Evolutionary conservation across 192 early-diverging fungal genomes (phyloP).

Genomic region (Coemansia reversa): DNA sequence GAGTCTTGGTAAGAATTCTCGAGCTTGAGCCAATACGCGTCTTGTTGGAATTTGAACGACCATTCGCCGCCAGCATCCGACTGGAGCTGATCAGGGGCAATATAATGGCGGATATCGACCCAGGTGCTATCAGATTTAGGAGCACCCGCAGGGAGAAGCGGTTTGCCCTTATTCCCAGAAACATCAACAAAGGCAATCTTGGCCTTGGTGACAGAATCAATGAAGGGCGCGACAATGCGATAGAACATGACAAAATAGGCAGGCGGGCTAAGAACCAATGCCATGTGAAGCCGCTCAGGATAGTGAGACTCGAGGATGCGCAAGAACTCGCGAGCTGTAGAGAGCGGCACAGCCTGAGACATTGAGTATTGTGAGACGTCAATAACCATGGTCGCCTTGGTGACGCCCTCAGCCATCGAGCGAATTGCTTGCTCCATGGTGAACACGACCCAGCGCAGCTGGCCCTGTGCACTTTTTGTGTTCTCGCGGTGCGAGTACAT

Average conservation of each 20-base stretch:
- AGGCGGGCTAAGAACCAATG: slow-evolving; percentile 72
- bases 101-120: slow-evolving; percentile 31
- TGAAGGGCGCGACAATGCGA: slow-evolving; percentile 80
- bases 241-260: slow-evolving; percentile 83
- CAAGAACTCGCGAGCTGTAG: slow-evolving; percentile 74
- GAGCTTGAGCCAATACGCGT: slow-evolving; percentile 65
- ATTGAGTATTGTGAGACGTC: slow-evolving; percentile 72
- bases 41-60: slow-evolving; percentile 65
- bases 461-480: slow-evolving; percentile 63
- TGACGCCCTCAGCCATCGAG: slow-evolving; percentile 64
- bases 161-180: slow-evolving; percentile 42
- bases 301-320: slow-evolving; percentile 81
- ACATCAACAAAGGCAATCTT: slow-evolving; percentile 83
- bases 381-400: slow-evolving; percentile 72
- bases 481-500: slow-evolving; percentile 76
- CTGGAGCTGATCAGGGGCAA: slow-evolving; percentile 53
- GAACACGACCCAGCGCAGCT: slow-evolving; percentile 78
- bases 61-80: slow-evolving; percentile 68
- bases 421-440: slow-evolving; percentile 76
- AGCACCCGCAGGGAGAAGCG: not conserved
- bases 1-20: slow-evolving; percentile 20
- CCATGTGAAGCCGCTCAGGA: slow-evolving; percentile 73
- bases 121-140: slow-evolving; percentile 23
- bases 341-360: slow-evolving; percentile 64
- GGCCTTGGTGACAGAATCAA: slow-evolving; percentile 82